These are phyloP conservation scores for Heterobasidion annosum DNA, from an alignment of 1,284 basidiomycete species.

Conservation along the genomic window DNA sequence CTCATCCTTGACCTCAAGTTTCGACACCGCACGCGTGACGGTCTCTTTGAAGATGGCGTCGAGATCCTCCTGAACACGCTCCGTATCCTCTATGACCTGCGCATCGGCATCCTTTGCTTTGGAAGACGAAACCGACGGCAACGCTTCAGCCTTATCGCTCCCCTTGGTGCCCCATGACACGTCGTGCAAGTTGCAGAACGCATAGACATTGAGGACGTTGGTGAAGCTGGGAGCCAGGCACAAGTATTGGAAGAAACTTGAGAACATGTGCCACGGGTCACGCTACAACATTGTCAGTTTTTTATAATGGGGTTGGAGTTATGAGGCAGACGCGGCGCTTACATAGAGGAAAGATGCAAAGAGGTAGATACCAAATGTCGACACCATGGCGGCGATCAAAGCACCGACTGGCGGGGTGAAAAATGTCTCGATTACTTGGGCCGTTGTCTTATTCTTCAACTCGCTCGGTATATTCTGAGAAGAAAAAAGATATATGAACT, in stretches of 20 bases:
- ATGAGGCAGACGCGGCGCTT: conserved; percentile 22
- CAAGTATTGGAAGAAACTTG: conserved; percentile 92
- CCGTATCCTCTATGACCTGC: conserved; percentile 78
- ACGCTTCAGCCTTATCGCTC: conserved; percentile 88
- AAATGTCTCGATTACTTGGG: conserved; percentile 43
- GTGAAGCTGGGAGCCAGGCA: conserved; percentile 87
- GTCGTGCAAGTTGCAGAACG: conserved; percentile 93
- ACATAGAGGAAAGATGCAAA: conserved; percentile 87
- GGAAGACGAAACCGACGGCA: conserved; percentile 86
- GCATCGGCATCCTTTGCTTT: conserved; percentile 70
- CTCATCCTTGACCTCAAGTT: conserved; percentile 61
- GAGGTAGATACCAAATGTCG: conserved; percentile 85
- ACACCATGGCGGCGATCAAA: conserved; percentile 80
- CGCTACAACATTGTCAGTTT: conserved; percentile 35
- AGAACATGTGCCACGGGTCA: conserved; percentile 98
- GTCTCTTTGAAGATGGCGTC: conserved; percentile 93
- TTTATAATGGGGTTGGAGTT: not conserved
- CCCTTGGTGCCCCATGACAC: conserved; percentile 94
- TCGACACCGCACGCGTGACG: conserved; percentile 86
- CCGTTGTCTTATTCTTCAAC: conserved; percentile 37
- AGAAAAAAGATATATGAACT: not conserved
- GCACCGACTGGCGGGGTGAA: conserved; percentile 75
- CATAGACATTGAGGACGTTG: conserved; percentile 93
- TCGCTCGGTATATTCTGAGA: conserved; percentile 47
- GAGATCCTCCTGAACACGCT: conserved; percentile 78